phyloP scores from a whole-genome alignment of 805 yeast species.

The Starmera dryadoides region DNA sequence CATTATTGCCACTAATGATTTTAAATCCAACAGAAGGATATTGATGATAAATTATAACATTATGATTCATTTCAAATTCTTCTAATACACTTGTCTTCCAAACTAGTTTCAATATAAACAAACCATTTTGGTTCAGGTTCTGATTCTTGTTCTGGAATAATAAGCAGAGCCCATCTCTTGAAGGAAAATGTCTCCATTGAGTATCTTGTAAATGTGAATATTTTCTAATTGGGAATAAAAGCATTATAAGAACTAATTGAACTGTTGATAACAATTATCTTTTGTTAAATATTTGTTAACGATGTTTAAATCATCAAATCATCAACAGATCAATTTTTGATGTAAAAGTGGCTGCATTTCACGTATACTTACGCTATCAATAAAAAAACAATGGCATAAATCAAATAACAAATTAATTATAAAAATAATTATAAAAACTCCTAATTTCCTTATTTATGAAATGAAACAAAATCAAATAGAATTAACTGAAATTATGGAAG shows the following conservation, averaged over 20 bases:
- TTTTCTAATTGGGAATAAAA: conserved; percentile 11
- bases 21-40: conserved; percentile 4
- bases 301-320: too few relatives aligned
- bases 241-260: background rate
- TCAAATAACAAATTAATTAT: too few relatives aligned
- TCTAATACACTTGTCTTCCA: background rate
- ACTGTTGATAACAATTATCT: too few relatives aligned
- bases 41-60: background rate
- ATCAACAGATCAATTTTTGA: too few relatives aligned
- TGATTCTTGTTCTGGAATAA: too few relatives aligned
- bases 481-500: background rate
- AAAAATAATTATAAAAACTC: too few relatives aligned
- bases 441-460: too few relatives aligned
- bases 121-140: background rate
- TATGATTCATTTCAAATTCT: background rate
- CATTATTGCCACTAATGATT: conserved; percentile 6
- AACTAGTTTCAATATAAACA: background rate
- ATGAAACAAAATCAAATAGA: too few relatives aligned
- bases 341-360: too few relatives aligned
- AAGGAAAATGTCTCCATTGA: conserved; percentile 19
- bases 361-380: too few relatives aligned
- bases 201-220: conserved; percentile 11
- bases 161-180: conserved; percentile 11
- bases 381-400: too few relatives aligned
- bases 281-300: too few relatives aligned